A percentile compares a stretch with the other conserved stretches of the same genome.
Evolutionary conservation across 208 protist genomes (phyloP).

Genomic region (Spongospora subterranea): DNA sequence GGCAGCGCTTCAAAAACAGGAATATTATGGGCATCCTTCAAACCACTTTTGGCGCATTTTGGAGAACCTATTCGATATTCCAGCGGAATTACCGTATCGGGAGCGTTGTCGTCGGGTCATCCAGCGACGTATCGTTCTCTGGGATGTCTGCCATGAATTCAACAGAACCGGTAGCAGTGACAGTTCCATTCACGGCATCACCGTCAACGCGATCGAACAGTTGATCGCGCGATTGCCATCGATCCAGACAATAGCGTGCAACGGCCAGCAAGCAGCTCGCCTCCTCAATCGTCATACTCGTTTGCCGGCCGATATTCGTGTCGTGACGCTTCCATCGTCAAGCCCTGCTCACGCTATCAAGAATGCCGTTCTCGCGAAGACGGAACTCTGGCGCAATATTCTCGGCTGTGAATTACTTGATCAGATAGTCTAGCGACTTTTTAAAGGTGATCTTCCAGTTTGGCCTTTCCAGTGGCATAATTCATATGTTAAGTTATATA

Average conservation of each 20-base stretch:
- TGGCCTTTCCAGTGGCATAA: too few relatives aligned
- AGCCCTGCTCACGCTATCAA: conserved; percentile 41
- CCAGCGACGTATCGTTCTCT: not conserved
- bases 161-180: not conserved
- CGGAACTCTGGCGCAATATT: not conserved
- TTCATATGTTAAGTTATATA: too few relatives aligned
- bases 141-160: conserved; percentile 8
- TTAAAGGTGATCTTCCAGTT: too few relatives aligned
- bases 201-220: not conserved
- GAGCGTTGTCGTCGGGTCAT: not conserved
- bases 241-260: conserved; percentile 22
- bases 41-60: conserved; percentile 40
- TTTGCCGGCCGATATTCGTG: not conserved
- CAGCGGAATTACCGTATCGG: not conserved
- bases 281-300: not conserved
- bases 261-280: not conserved
- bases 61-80: not conserved
- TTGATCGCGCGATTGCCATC: not conserved
- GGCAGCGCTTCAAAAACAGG: not conserved
- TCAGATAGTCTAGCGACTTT: too few relatives aligned
- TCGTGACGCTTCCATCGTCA: not conserved
- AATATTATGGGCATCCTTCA: conserved; percentile 17
- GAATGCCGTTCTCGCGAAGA: conserved; percentile 10
- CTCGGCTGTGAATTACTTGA: conserved; percentile 8
- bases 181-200: not conserved